Evolutionary conservation across 805 yeast species (phyloP).

Genomic region (Candida khao-thaluensis): DNA sequence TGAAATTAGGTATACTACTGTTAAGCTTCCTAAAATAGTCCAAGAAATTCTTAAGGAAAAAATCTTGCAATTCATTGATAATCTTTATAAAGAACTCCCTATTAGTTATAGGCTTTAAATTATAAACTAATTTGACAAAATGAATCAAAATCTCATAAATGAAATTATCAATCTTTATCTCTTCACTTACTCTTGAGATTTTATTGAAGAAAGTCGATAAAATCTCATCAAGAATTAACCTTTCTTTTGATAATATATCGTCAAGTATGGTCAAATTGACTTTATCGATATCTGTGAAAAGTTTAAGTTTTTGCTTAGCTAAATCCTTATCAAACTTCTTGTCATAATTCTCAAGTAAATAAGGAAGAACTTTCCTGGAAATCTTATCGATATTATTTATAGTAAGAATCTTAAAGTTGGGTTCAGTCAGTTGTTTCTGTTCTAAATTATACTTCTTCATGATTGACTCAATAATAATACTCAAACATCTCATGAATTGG

Average conservation of each 20-base stretch:
- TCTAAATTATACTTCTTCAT: constrained; percentile 39
- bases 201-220: constrained; percentile 26
- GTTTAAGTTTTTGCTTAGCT: constrained; percentile 35
- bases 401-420: constrained; percentile 37
- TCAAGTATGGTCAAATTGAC: constrained; percentile 39
- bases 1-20: constrained; percentile 13
- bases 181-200: constrained; percentile 10
- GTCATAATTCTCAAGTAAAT: constrained; percentile 33
- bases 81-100: constrained; percentile 34
- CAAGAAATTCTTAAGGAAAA: constrained; percentile 32
- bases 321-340: constrained; percentile 34
- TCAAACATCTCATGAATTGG: constrained; percentile 45
- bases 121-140: constrained; percentile 40
- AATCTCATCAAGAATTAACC: constrained; percentile 29
- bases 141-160: constrained; percentile 39
- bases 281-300: constrained; percentile 43
- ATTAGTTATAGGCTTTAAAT: constrained; percentile 41
- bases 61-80: constrained; percentile 38
- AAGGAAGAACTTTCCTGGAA: constrained; percentile 31
- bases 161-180: constrained; percentile 35
- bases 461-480: constrained; percentile 39
- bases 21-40: constrained; percentile 27
- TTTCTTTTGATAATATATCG: constrained; percentile 39
- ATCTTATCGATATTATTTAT: constrained; percentile 44
- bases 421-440: constrained; percentile 16